Evolutionary conservation across 768 basidiomycete species (phyloP), one percentile per base, ranked within the genome.

Genomic region (Neoboletus brunneissimus): DNA sequence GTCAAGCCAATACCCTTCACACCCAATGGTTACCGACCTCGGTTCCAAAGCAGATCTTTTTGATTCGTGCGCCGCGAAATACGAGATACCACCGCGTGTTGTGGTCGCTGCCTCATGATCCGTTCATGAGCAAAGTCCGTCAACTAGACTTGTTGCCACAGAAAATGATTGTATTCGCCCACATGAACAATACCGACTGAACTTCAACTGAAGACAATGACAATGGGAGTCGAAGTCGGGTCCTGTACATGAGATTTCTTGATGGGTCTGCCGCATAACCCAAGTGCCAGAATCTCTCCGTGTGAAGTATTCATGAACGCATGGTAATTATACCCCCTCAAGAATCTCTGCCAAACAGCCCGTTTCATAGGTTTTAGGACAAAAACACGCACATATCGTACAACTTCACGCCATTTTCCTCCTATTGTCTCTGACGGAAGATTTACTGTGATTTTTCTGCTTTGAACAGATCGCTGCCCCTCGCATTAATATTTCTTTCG

Each of bases 11-110:
- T 77, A 87, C 60, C 84, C 89, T 9, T 70, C 75, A 6, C 87
- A 92, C 73, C 88, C 88, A n/a, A 67, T 89, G 56, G 86, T 88
- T 15, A 62, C 70, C 10, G 87, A 90, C 57, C 71, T 90, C n/a
- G 64, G 71, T 20, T 69, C 76, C 47, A 91, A 89, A 72, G 79
- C 81, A 2, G 76, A 75, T 1, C 64, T 83, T 45, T 94, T 94
- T 63, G 89, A 92, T 63, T 71, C 76, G 35, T 73, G 76, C 34
- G 81, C 80, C 5, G 69, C 79, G n/a, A 85, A 81, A 54, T 89
- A 82, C 71, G 66, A 68, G 44, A 79, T 89, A 22, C 88, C 90
- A 27, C 76, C 83, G 10, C 68, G 79, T 44, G 82, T 77, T 23
- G 67, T 74, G 15, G 64, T 42, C 5, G 47, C 47, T 45, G 37